These are phyloP conservation scores for Tulasnella sp. DNA, from an alignment of 768 basidiomycete species.

Conservation along the genomic window DNA sequence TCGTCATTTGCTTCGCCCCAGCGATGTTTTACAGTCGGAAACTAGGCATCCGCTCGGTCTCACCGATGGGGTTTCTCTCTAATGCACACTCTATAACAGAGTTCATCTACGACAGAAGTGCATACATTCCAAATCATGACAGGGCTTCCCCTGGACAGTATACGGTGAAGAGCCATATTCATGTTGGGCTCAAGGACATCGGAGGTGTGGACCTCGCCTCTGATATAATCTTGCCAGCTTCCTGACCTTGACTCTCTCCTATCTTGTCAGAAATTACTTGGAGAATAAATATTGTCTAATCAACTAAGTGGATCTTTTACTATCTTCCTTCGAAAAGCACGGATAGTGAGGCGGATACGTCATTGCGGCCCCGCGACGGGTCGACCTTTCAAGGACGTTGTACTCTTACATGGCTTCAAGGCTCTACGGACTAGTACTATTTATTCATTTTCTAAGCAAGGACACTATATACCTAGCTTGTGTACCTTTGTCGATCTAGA, in stretches of 20 bases:
- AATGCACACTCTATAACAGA: neutral
- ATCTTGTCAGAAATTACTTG: neutral
- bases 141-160: conserved; percentile 4
- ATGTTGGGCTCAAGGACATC: neutral
- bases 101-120: neutral
- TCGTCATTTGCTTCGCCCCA: neutral
- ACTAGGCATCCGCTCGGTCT: neutral
- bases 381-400: neutral
- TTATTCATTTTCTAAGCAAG: neutral
- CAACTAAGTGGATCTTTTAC: neutral
- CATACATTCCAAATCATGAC: neutral
- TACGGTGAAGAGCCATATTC: neutral
- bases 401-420: neutral
- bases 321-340: neutral
- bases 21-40: neutral
- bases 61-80: neutral
- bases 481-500: neutral
- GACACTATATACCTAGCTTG: neutral
- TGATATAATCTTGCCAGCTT: neutral
- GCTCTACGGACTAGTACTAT: neutral
- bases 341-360: neutral
- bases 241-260: neutral
- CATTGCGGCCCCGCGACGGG: neutral
- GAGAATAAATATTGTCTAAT: neutral
- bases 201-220: neutral